Conservation (phyloP, 2,329 filamentous ascomycete genomes). For the Exophiala calicioides region DNA sequence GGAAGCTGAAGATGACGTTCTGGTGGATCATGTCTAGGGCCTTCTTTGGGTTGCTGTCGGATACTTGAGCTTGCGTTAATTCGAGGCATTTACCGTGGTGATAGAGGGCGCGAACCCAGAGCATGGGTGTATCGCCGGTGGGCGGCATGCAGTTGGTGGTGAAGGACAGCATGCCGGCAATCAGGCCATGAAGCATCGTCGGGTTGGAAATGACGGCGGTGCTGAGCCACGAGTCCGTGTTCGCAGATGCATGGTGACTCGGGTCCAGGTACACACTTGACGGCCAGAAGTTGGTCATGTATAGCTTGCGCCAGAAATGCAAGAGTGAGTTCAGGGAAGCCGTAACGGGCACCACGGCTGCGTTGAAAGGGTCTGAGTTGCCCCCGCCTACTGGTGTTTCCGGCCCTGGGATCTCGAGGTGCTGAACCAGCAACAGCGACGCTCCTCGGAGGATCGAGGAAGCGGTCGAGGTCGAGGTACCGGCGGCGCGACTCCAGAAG, state of each 20-base stretch:
- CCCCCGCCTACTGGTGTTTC: not conserved
- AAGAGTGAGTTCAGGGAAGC: constrained; percentile 18
- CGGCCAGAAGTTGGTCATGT: constrained; percentile 22
- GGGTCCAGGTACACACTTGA: constrained; percentile 9
- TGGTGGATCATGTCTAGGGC: constrained; percentile 16
- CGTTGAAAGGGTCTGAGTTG: not conserved
- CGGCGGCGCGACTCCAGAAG: too few species aligned
- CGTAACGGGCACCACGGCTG: constrained; percentile 2
- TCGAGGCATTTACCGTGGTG: constrained; percentile 21
- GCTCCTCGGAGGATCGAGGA: too few species aligned
- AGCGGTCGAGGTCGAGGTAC: too few species aligned
- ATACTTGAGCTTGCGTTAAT: constrained; percentile 8
- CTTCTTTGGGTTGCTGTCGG: constrained; percentile 9
- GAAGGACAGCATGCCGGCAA: constrained; percentile 15
- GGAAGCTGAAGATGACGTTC: constrained; percentile 15
- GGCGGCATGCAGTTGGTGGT: constrained; percentile 17
- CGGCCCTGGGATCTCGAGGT: not conserved
- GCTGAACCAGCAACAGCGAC: too few species aligned
- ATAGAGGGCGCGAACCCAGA: constrained; percentile 16
- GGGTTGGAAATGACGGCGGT: constrained; percentile 14
- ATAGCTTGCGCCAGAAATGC: constrained; percentile 17
- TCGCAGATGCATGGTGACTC: constrained; percentile 7
- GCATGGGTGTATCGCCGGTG: constrained; percentile 13
- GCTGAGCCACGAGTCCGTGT: constrained; percentile 13
- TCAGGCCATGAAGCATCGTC: constrained; percentile 19